Percentiles rank a stretch among this genome's conserved stretches.
Evolutionary conservation across 2,329 filamentous ascomycete species (phyloP).

Genomic region (Apiospora kogelbergensis): DNA sequence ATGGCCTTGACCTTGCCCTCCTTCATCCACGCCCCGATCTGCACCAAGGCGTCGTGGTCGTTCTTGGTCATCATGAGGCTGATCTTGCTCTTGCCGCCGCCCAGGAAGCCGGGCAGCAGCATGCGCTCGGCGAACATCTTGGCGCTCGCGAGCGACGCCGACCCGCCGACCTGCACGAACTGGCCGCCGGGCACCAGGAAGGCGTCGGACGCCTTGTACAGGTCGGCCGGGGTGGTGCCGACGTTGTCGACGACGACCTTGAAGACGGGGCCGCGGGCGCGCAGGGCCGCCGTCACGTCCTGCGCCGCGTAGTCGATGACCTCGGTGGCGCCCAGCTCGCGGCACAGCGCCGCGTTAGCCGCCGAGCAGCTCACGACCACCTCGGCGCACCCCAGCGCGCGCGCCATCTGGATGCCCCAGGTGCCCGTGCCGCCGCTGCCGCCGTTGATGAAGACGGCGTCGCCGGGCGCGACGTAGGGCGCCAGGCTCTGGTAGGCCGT

Average conservation of each 20-base stretch:
- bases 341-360: conserved; percentile 56
- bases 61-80: conserved; percentile 36
- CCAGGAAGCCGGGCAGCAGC: conserved; percentile 34
- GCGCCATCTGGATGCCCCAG: conserved; percentile 64
- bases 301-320: conserved; percentile 58
- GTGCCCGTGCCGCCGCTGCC: conserved; percentile 62
- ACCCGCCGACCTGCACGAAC: conserved; percentile 53
- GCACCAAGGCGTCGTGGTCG: conserved; percentile 43
- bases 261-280: conserved; percentile 49
- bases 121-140: conserved; percentile 22
- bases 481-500: conserved; percentile 49
- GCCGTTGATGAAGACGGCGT: conserved; percentile 64
- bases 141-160: conserved; percentile 21
- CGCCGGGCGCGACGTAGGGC: conserved; percentile 40
- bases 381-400: conserved; percentile 53
- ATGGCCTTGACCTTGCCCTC: conserved; percentile 58
- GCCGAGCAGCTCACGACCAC: conserved; percentile 61
- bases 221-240: conserved; percentile 39
- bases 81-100: conserved; percentile 42
- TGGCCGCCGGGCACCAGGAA: conserved; percentile 49
- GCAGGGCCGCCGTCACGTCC: conserved; percentile 46
- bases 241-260: conserved; percentile 59
- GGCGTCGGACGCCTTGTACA: conserved; percentile 53
- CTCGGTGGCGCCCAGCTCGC: conserved; percentile 58
- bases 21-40: conserved; percentile 54